Evolutionary conservation across 2,329 filamentous ascomycete species (phyloP), one percentile per base, ranked within the genome.

Genomic region (Exophiala viscosa): DNA sequence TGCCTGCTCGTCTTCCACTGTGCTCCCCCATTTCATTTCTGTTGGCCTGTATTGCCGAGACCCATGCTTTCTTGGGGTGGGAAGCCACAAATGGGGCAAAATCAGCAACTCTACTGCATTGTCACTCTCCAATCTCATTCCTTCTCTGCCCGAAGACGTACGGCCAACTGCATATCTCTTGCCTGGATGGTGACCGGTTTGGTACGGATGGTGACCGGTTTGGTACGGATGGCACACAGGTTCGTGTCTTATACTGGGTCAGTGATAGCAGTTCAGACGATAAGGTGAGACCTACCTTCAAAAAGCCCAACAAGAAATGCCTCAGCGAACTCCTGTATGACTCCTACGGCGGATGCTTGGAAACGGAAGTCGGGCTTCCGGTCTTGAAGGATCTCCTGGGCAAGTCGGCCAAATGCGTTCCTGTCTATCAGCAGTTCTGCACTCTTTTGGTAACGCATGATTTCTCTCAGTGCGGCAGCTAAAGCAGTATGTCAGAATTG

Each of bases 281-380:
- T 28, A 28, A 5, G 6, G 1, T 28, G 23, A 28, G 8, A 28
- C 23, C 5, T 28, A 28, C 23, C 92, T 77, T 97, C 90, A 68
- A 97, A 97, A 61, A 97, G 86, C 36, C 90, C 95, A 75, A 97
- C 90, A 67, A 99, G 87, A 79, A 96, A 97, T 2, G 93, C 95
- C 81, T 99, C 93, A 62, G 95, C 90, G 49, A 93, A 95, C 81
- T 97, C 93, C 80, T 99, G 91, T 34, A 99, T 85, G 60, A 93
- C 93, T 69, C 90, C 88, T 70, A 97, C 96, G 73, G 93, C 92
- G 44, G 92, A 95, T 18, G 89, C 95, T 81, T 97, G 92, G 88
- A 96, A 99, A 71, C 91, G 88, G 58, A 95, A 86, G 63, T 95
- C 87, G 65, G 87, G 90, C 79, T 95, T 93, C 81, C 95, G 90